phyloP scores from a whole-genome alignment of 257 asterid species.

The Solanum chmielewskii region DNA sequence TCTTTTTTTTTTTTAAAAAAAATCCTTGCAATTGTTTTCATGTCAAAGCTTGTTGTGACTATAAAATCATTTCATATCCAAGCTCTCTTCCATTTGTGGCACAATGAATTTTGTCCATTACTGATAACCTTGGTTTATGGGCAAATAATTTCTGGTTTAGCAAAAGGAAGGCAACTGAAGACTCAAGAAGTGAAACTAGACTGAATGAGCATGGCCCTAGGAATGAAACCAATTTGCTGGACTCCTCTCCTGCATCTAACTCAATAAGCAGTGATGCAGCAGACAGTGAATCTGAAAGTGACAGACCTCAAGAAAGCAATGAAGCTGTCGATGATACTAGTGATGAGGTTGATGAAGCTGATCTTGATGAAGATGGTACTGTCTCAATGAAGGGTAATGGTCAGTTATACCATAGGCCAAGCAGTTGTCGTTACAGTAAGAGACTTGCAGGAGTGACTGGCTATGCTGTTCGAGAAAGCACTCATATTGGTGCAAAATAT shows the following conservation, averaged over 20 bases:
- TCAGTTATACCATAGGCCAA: conserved; percentile 11
- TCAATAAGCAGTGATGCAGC: conserved; percentile 22
- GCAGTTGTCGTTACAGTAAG: conserved; percentile 25
- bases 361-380: conserved; percentile 5
- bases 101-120: background rate
- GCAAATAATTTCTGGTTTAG: conserved; percentile 18
- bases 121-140: background rate
- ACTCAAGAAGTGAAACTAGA: conserved; percentile 8
- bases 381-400: conserved; percentile 11
- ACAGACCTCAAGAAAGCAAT: conserved; percentile 6
- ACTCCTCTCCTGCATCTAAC: conserved; percentile 10
- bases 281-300: conserved; percentile 17
- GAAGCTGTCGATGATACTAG: conserved; percentile 10
- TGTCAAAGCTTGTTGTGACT: background rate
- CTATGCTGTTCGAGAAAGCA: conserved; percentile 26
- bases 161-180: conserved; percentile 35
- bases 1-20: background rate
- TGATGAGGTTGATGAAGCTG: conserved; percentile 22
- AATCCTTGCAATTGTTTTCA: background rate
- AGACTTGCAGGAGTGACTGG: conserved; percentile 39
- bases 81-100: background rate
- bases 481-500: conserved; percentile 35
- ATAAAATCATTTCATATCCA: background rate
- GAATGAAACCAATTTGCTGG: conserved; percentile 12
- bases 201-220: conserved; percentile 8